Base-by-base conservation (phyloP, 208 protist genomes). In the Spongospora subterranea region DNA sequence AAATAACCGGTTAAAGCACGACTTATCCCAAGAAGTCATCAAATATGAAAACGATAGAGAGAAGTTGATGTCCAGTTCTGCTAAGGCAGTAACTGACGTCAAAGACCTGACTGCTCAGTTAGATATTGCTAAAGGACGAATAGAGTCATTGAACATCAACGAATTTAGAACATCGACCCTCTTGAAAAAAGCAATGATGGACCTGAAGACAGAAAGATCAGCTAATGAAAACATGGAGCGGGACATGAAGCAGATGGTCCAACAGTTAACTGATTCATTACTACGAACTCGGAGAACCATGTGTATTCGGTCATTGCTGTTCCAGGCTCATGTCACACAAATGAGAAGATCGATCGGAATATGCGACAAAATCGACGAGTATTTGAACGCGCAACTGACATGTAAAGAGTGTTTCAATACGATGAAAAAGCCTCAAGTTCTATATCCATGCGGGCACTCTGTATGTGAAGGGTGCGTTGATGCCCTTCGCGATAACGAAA, bases 291-390 rank as follows among this genome's bases (percentile, higher is more conserved):
- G 50, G 24, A 60, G 50, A 60, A 24, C 50, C 13, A 60, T 60
- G 6, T 60, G 50, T 60, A 60, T 60, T 20, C 6, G 71, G 35
- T 82, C 71, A n/a, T 35, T 82, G 17, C 71, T 82, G n/a, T 82
- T 82, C 71, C 71, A 82, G 71, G 71, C 71, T 35, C 71, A 82
- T 43, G 17, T 82, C 6, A 82, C 6, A 43, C 6, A 6, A 20
- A 82, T 82, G 6, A 6, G 35, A 39, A 20, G 17, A 82, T 82
- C 71, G n/a, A n/a, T 82, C 17, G 13, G 6, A n/a, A 13, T 82
- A n/a, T 82, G 71, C n/a, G 40, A 82, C 71, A 82, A 82, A n/a
- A 82, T 82, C n/a, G 71, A 82, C n/a, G 71, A 82, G 71, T 82
- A 82, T 43, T n/a, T 82, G 6, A n/a, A 35, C 35, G 35, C 11